Evolutionary conservation across 2,329 filamentous ascomycete genomes (phyloP).

Genomic region (Celoporthe dispersa): DNA sequence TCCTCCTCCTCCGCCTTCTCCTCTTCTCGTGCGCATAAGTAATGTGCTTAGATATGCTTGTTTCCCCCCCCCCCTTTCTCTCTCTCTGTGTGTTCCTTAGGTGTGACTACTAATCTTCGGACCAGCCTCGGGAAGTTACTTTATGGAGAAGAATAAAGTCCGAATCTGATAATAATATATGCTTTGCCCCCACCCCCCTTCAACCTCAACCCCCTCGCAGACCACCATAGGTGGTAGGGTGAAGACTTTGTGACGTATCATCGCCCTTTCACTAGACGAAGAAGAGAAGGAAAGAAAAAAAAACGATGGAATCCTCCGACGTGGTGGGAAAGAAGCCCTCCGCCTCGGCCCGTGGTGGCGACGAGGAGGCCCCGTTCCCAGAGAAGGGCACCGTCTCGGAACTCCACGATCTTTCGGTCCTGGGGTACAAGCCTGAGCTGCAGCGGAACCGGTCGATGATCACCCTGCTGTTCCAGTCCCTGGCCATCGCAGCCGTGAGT

Average conservation of each 20-base stretch:
- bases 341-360: conserved; percentile 16
- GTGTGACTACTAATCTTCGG: background rate
- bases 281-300: background rate
- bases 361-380: conserved; percentile 12
- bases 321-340: conserved; percentile 13
- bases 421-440: conserved; percentile 64
- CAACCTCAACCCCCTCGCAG: no score
- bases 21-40: background rate
- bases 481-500: conserved; percentile 60
- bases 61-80: no score
- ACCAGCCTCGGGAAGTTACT: background rate
- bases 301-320: conserved; percentile 18
- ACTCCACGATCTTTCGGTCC: conserved; percentile 39
- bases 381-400: conserved; percentile 32
- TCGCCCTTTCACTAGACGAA: background rate
- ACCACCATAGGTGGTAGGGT: background rate
- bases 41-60: background rate
- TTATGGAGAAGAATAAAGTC: background rate
- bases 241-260: background rate
- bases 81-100: background rate
- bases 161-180: background rate
- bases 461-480: conserved; percentile 63
- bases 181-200: no score
- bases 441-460: conserved; percentile 62
- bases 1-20: background rate